Evolutionary conservation across 2,329 filamentous ascomycete genomes (phyloP).

Genomic region (Cordyceps cateniannulata): DNA sequence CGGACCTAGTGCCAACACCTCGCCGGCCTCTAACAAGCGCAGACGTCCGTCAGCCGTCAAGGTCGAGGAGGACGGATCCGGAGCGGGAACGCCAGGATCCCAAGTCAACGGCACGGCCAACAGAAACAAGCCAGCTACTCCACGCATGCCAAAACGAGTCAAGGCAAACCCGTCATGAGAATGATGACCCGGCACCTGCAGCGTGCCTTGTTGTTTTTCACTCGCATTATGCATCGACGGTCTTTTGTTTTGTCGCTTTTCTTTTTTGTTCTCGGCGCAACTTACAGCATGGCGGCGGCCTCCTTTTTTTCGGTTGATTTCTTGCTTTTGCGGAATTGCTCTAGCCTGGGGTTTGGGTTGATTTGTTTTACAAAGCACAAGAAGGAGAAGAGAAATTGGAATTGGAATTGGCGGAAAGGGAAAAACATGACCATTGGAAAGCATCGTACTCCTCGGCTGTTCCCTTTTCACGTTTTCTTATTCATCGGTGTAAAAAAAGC

Average conservation of each 20-base stretch:
- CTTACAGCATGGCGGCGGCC: constrained; percentile 9
- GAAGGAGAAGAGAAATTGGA: not conserved
- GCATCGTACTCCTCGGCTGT: not conserved
- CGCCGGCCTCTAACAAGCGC: constrained; percentile 54
- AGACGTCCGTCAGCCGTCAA: constrained; percentile 52
- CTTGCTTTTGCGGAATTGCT: not conserved
- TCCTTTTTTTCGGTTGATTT: constrained; percentile 1
- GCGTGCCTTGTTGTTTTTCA: not conserved
- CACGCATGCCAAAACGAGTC: constrained; percentile 48
- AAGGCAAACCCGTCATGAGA: constrained; percentile 39
- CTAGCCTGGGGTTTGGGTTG: constrained; percentile 9
- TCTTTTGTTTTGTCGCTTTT: not conserved
- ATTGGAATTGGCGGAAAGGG: not conserved
- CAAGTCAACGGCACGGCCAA: constrained; percentile 46
- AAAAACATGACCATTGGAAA: not conserved
- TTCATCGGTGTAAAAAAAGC: not conserved
- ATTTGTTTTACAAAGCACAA: constrained; percentile 3
- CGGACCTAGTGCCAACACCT: constrained; percentile 62
- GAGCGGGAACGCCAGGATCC: constrained; percentile 41
- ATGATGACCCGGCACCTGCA: constrained; percentile 7
- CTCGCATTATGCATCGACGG: constrained; percentile 4
- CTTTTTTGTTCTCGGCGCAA: not conserved
- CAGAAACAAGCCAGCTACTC: constrained; percentile 49
- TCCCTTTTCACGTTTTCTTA: not conserved
- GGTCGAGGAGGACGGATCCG: constrained; percentile 46